A percentile compares a stretch with the other conserved stretches of the same genome.
phyloP scores from a whole-genome alignment of 257 asterid genomes.

The Solanum arcanum region DNA sequence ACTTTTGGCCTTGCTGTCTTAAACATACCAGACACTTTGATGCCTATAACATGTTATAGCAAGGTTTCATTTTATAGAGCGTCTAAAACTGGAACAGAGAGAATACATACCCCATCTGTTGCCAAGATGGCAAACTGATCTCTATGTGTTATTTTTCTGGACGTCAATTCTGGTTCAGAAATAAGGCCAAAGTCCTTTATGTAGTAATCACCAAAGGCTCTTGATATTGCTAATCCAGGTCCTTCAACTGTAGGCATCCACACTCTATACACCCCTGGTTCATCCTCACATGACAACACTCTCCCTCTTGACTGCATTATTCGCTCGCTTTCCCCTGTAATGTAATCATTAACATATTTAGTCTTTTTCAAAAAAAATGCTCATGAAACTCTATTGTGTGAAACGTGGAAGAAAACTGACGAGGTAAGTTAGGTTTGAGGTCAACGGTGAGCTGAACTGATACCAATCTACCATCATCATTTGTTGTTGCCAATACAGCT shows the following conservation, averaged over 20 bases:
- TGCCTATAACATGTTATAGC: background rate
- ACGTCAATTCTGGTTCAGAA: slow-evolving; percentile 67
- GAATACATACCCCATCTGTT: slow-evolving; percentile 49
- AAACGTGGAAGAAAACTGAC: slow-evolving; percentile 23
- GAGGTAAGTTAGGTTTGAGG: slow-evolving; percentile 65
- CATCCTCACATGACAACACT: slow-evolving; percentile 41
- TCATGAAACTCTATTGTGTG: background rate
- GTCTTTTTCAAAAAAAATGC: background rate
- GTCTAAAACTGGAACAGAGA: background rate
- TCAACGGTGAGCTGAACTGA: slow-evolving; percentile 72
- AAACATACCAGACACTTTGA: background rate
- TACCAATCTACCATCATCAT: slow-evolving; percentile 35
- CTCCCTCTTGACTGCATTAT: slow-evolving; percentile 51
- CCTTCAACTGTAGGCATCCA: slow-evolving; percentile 69
- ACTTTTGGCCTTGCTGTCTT: background rate
- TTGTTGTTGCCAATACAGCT: slow-evolving; percentile 54
- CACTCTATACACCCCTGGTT: slow-evolving; percentile 58
- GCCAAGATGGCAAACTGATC: slow-evolving; percentile 66
- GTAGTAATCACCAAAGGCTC: slow-evolving; percentile 73
- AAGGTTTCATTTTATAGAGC: background rate
- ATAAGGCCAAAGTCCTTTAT: slow-evolving; percentile 72
- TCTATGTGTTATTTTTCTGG: slow-evolving; percentile 28
- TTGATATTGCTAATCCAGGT: slow-evolving; percentile 72
- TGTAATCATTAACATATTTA: background rate
- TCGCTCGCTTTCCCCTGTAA: slow-evolving; percentile 52